Evolutionary conservation across 176 grass and related monocot genomes (phyloP).

Genomic region (Zea mays): Zm-B73-REFERENCE-NAM-5.0 NC_050099.1:2048501-2049000

Average conservation of each 20-base stretch:
- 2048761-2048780: slow-evolving; percentile 73
- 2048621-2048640: slow-evolving; percentile 73
- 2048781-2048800: slow-evolving; percentile 47
- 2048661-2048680: slow-evolving; percentile 42
- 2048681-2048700: slow-evolving; percentile 26
- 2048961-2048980: too few species aligned
- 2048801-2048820: not conserved
- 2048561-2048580: not conserved
- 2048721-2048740: slow-evolving; percentile 55
- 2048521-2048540: not conserved
- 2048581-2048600: not conserved
- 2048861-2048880: too few species aligned
- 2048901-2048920: too few species aligned
- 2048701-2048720: slow-evolving; percentile 53
- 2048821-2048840: not conserved
- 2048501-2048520: not conserved
- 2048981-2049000: too few species aligned
- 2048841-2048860: not conserved
- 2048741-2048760: slow-evolving; percentile 63
- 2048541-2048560: not conserved
- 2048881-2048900: too few species aligned
- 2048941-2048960: too few species aligned
- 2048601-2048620: slow-evolving; percentile 47
- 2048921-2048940: too few species aligned
- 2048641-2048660: slow-evolving; percentile 80